phyloP scores from a whole-genome alignment of 805 yeast species.

The Jamesozyma hellenica region DNA sequence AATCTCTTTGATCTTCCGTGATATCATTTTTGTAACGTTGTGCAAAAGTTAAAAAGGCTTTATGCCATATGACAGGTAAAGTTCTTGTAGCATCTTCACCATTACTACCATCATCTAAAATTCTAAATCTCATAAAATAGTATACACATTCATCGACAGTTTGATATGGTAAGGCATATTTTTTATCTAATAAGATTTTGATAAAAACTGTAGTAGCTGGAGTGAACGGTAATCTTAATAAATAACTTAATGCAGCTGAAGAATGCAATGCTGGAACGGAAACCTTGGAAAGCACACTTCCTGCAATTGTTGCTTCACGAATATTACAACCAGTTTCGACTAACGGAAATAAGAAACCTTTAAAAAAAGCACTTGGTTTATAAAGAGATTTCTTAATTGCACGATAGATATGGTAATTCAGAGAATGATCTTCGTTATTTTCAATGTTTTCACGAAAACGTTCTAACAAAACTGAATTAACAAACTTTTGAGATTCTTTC shows the following conservation, averaged over 20 bases:
- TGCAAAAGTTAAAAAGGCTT: constrained; percentile 87
- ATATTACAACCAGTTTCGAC: constrained; percentile 82
- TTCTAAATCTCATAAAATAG: constrained; percentile 85
- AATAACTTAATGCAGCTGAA: constrained; percentile 83
- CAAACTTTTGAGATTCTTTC: constrained; percentile 78
- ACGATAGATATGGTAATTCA: constrained; percentile 88
- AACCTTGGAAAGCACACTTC: constrained; percentile 78
- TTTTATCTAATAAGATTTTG: constrained; percentile 81
- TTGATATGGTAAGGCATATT: constrained; percentile 93
- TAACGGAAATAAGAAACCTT: constrained; percentile 87
- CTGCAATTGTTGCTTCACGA: constrained; percentile 91
- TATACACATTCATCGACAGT: constrained; percentile 90
- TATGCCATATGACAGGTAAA: constrained; percentile 95
- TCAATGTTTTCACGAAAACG: constrained; percentile 64
- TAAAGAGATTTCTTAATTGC: constrained; percentile 86
- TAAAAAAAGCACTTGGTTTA: constrained; percentile 96
- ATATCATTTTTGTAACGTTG: constrained; percentile 95
- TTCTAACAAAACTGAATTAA: constrained; percentile 56
- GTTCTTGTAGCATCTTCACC: constrained; percentile 35
- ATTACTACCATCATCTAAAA: constrained; percentile 36
- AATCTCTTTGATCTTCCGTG: constrained; percentile 97
- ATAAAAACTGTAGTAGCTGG: constrained; percentile 89
- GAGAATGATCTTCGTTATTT: constrained; percentile 60
- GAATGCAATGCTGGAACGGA: constrained; percentile 94
- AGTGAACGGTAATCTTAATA: constrained; percentile 69